A percentile compares a stretch with the other conserved stretches of the same genome.
Conservation (phyloP, 192 early-diverging fungal species). For the Neocallimastix lanati region DNA sequence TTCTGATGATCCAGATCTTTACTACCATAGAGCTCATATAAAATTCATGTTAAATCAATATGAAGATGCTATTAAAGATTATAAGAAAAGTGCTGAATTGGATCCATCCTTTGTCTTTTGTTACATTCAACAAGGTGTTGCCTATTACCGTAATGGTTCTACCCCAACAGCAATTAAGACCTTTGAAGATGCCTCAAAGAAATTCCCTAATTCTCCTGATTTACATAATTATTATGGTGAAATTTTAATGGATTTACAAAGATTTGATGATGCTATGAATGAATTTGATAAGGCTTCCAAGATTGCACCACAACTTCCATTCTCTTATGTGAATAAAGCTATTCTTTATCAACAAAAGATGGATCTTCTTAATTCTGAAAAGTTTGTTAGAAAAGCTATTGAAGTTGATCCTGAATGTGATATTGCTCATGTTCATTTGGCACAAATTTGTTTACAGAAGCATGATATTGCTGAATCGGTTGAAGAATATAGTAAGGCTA, state of each 20-base stretch:
- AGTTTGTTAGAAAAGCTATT: conserved; percentile 56
- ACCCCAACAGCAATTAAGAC: conserved; percentile 49
- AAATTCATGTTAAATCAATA: conserved; percentile 71
- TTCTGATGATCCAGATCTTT: conserved; percentile 66
- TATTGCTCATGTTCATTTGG: conserved; percentile 75
- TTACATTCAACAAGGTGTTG: conserved; percentile 84
- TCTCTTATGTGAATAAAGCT: conserved; percentile 95
- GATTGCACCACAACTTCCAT: conserved; percentile 61
- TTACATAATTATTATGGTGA: conserved; percentile 97
- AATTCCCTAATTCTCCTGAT: conserved; percentile 65
- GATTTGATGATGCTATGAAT: conserved; percentile 31
- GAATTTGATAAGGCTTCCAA: conserved; percentile 79
- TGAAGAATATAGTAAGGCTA: conserved; percentile 50
- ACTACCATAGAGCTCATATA: conserved; percentile 71
- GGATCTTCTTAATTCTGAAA: conserved; percentile 55
- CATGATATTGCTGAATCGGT: conserved; percentile 75
- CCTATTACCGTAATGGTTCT: conserved; percentile 77
- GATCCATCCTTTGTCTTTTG: conserved; percentile 60
- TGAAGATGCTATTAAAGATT: conserved; percentile 63
- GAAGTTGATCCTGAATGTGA: conserved; percentile 91
- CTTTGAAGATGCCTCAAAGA: conserved; percentile 59
- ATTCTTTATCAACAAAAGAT: conserved; percentile 50
- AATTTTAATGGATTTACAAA: conserved; percentile 63
- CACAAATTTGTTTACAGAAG: conserved; percentile 30
- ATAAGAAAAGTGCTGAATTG: conserved; percentile 55